These are phyloP conservation scores for Fragilariopsis cylindrus DNA, from an alignment of 108 stramenopile species.

Conservation along the genomic window DNA sequence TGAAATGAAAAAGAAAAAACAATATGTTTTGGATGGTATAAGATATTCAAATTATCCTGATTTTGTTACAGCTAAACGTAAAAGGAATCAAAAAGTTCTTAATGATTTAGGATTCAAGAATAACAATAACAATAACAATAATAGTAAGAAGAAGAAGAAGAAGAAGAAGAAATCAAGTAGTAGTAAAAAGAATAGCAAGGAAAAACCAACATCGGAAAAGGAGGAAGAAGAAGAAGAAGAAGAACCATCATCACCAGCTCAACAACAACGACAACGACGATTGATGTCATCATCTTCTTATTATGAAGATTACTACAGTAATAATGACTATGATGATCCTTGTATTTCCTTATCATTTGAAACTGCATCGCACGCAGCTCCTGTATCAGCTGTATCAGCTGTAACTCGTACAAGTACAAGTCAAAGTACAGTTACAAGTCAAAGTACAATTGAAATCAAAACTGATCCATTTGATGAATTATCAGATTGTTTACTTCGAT, in stretches of 20 bases:
- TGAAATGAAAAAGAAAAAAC: constrained; percentile 1
- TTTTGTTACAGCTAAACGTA: constrained; percentile 79
- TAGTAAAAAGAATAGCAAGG: not conserved
- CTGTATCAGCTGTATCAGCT: not conserved
- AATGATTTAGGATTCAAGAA: constrained; percentile 43
- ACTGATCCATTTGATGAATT: not conserved
- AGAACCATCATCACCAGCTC: not conserved
- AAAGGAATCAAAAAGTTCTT: constrained; percentile 61
- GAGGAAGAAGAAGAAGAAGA: not conserved
- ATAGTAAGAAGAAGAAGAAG: not conserved
- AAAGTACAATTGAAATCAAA: not conserved
- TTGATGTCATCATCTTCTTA: not conserved
- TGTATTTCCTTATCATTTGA: too few species aligned
- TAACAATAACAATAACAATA: constrained; percentile 20
- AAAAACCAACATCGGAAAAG: not conserved
- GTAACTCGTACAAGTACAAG: too few species aligned
- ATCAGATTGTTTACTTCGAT: not conserved
- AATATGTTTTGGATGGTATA: constrained; percentile 55
- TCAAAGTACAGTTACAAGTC: not conserved
- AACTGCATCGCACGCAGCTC: too few species aligned
- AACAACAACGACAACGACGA: not conserved
- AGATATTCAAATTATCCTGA: constrained; percentile 61
- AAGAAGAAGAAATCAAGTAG: not conserved
- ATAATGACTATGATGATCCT: not conserved
- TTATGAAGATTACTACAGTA: not conserved